Evolutionary conservation across 257 asterid genomes (phyloP), one percentile per base, ranked within the genome.

Genomic region (Gentiana straminea): DNA sequence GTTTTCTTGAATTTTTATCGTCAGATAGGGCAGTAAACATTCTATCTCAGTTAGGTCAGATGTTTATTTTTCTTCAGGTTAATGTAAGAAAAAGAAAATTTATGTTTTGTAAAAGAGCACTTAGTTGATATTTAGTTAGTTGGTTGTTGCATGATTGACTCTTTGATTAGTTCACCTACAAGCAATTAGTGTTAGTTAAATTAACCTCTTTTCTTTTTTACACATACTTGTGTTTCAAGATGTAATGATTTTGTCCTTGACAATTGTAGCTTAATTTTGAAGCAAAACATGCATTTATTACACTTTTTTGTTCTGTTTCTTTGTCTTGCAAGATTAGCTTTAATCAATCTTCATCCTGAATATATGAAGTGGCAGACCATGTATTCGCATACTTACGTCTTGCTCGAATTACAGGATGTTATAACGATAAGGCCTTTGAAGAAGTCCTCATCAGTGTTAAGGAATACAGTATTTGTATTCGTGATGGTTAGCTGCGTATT

Each of bases 401-500:
- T 13, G 49, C 13, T 70, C 59, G 63, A 50, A 63, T 62, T 55
- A 24, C 86, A 84, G 97, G 94, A 73, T 45, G 68, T 72, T 34
- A 35, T 88, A 54, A 68, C 80, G 48, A 79, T 85, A 65, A 91
- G 77, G 68, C 68, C 88, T 65, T 84, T 94, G 36, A 92, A 77
- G 89, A 92, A 74, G 68, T 72, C 88, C 51, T 85, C 77, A 8
- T 88, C 84, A 49, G 54, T 84, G 50, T 68, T 77, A 62, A 76
- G 99, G 80, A 75, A 81, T 75, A 55, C 73, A 63, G 80, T 88
- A 41, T 65, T 92, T 51, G 78, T 80, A 33, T 83, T 83, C 58
- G 86, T 82, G 5, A 76, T 88, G 90, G 75, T 72, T 1, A 84
- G 78, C 64, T 85, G 95, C 45, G 69, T 84, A 38, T 87, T 81